Percentiles rank a stretch among this genome's conserved stretches.
phyloP scores from a whole-genome alignment of 257 asterid species.

The Nicotiana sylvestris region DNA sequence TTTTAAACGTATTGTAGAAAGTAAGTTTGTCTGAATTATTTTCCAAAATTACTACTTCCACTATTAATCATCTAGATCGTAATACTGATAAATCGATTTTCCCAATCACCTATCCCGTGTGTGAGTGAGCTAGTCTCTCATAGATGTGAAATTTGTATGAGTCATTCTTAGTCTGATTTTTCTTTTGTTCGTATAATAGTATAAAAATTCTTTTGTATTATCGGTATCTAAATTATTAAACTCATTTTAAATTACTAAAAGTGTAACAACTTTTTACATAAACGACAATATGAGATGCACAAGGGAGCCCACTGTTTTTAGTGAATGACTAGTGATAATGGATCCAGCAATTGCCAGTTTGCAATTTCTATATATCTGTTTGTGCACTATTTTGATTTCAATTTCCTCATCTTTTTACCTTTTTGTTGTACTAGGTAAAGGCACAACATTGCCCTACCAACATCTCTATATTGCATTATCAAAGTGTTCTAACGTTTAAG shows the following conservation, averaged over 20 bases:
- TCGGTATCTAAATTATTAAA: background rate
- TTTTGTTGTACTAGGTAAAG: slow-evolving; percentile 39
- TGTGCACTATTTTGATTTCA: slow-evolving; percentile 10
- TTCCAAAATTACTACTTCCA: background rate
- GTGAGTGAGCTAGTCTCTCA: background rate
- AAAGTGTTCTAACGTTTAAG: background rate
- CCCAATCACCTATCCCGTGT: background rate
- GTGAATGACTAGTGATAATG: slow-evolving; percentile 34
- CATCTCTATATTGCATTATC: slow-evolving; percentile 6
- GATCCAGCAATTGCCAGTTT: slow-evolving; percentile 85
- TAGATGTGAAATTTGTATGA: background rate
- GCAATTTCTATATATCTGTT: slow-evolving; percentile 18
- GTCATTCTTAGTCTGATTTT: background rate
- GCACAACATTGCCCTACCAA: slow-evolving; percentile 36
- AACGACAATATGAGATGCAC: slow-evolving; percentile 17
- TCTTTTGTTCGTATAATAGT: background rate
- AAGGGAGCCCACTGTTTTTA: slow-evolving; percentile 56
- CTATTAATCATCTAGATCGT: background rate
- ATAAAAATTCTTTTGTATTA: background rate
- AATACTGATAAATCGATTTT: background rate
- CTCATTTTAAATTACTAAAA: slow-evolving; percentile 26
- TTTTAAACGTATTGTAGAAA: background rate
- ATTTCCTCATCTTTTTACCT: slow-evolving; percentile 20
- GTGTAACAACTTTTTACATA: slow-evolving; percentile 32
- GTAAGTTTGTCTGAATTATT: background rate